Evolutionary conservation across 2,329 filamentous ascomycete genomes (phyloP).

Genomic region (Fusarium circinatum): DNA sequence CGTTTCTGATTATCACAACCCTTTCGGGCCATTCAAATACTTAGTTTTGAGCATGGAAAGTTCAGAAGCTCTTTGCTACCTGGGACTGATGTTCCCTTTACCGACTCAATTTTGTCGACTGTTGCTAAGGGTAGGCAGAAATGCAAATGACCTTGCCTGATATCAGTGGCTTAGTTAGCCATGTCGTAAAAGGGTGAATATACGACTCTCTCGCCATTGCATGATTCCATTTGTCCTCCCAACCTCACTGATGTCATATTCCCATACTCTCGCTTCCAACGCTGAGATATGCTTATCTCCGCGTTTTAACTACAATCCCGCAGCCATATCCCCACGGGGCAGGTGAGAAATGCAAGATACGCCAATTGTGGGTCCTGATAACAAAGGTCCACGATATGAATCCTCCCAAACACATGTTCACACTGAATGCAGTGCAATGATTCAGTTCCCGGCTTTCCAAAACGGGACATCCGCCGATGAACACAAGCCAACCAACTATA

Average conservation of each 20-base stretch:
- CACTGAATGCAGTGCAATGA: neutral
- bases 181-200: neutral
- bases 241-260: neutral
- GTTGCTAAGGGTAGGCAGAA: neutral
- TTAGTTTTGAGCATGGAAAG: neutral
- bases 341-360: neutral
- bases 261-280: neutral
- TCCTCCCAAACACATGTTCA: fast-evolving
- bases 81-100: neutral
- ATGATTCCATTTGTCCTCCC: fast-evolving
- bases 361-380: neutral
- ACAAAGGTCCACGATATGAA: neutral
- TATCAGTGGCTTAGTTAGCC: too few relatives aligned
- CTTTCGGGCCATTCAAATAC: too few relatives aligned
- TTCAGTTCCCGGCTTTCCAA: neutral
- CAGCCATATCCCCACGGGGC: conserved; percentile 6
- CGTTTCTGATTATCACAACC: neutral
- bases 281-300: neutral
- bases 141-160: too few relatives aligned
- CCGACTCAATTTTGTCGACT: neutral
- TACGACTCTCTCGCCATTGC: too few relatives aligned
- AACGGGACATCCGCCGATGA: neutral
- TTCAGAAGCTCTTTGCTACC: neutral
- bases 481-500: neutral
- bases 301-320: neutral